Base-by-base conservation (phyloP, 2,329 filamentous ascomycete genomes). In the Juglanconis sp. region DNA sequence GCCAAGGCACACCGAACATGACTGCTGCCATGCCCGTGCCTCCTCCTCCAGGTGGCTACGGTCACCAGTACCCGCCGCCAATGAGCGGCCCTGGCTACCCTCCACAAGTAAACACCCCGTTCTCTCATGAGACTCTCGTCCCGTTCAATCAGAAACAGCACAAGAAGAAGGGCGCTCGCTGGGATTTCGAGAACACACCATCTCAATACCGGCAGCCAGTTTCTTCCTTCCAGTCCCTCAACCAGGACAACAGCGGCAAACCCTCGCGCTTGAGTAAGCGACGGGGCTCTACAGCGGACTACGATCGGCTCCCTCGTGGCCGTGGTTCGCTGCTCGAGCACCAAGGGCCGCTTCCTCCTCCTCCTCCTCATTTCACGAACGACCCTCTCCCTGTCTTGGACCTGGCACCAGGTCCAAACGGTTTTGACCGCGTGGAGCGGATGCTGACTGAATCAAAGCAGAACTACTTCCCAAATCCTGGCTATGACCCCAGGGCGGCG, bases 401-500 rank as follows among this genome's bases (percentile, higher is more conserved):
- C 76, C 75, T 92, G 61, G 87, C 87, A 64, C 89, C 89, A 62
- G 84, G 61, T 44, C 57, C 87, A 70, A 85, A 85, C 70, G 81
- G 87, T 66, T 91, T 88, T 82, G 88, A 93, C 73, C 81, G 87
- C 66, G 91, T 89, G 82, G 88, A 94, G 74, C 81, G 84, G 65
- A 81, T 83, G 85, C 89, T 93, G 80, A 92, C 85, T 70, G 76
- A 81, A 68, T 84, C 83, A 77, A 78, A 83, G 71, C 89, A 94
- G 87, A 81, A 78, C 64, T 87, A 81, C 72, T 89, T 81, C 65
- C 75, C 74, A 38, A 15, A 31, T 9, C 46, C 54, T 13, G 82
- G 81, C 35, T 76, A 74, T 65, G 77, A 77, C 69, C 74, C 59
- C 80, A 79, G 71, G 79, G 86, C 67, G 76, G 78, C 54, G 10